Conservation (phyloP, 352 stramenopile genomes). For the Globisporangium solare region DNA sequence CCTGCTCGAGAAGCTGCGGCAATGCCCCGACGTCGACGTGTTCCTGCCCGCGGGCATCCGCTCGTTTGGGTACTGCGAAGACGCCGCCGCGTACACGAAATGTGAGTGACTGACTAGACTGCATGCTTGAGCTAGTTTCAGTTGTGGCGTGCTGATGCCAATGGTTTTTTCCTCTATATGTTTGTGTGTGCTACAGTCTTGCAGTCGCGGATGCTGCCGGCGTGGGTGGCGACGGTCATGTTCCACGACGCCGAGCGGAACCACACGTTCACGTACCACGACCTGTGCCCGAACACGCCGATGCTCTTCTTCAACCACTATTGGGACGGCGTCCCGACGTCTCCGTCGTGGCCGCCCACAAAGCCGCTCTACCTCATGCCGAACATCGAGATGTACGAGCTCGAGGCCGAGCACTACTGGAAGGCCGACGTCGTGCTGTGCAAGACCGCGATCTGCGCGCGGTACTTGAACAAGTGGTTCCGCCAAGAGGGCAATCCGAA, state of each 20-base stretch:
- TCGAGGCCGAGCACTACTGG: conserved; percentile 36
- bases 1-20: conserved; percentile 36
- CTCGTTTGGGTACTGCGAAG: conserved; percentile 63
- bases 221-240: conserved; percentile 33
- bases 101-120: conserved; percentile 26
- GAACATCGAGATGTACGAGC: conserved; percentile 56
- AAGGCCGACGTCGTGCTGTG: conserved; percentile 43
- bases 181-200: too few species aligned
- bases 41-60: conserved; percentile 47
- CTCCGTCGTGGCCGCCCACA: conserved; percentile 22
- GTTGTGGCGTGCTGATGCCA: background rate
- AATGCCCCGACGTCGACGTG: conserved; percentile 62
- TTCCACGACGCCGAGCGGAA: conserved; percentile 26
- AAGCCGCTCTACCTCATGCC: conserved; percentile 50
- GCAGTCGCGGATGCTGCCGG: conserved; percentile 36
- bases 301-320: conserved; percentile 64
- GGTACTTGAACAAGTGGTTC: conserved; percentile 31
- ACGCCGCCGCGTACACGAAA: conserved; percentile 56
- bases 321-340: conserved; percentile 27
- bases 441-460: conserved; percentile 27
- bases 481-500: conserved; percentile 46
- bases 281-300: conserved; percentile 45
- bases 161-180: too few species aligned
- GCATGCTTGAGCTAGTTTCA: background rate
- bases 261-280: conserved; percentile 37